Evolutionary conservation across 352 stramenopile species (phyloP).

Genomic region (Halophytophthora polymorphica): DNA sequence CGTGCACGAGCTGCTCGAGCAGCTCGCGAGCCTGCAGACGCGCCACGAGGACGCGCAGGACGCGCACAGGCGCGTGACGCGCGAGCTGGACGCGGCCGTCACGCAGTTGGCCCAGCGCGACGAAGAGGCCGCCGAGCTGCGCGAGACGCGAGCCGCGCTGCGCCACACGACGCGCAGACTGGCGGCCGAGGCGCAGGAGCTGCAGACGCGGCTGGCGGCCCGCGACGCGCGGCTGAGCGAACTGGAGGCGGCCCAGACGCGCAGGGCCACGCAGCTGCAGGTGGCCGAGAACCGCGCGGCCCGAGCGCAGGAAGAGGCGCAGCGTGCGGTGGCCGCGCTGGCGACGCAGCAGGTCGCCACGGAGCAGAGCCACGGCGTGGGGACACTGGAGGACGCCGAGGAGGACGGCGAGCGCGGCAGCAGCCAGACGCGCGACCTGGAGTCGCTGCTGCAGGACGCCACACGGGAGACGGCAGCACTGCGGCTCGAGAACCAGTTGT

Average conservation of each 20-base stretch:
- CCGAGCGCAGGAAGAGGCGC: slow-evolving; percentile 23
- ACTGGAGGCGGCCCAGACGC: slow-evolving; percentile 21
- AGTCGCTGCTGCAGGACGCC: slow-evolving; percentile 38
- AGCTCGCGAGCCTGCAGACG: slow-evolving; percentile 25
- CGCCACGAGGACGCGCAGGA: slow-evolving; percentile 13
- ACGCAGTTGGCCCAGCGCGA: slow-evolving; percentile 17
- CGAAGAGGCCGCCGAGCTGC: slow-evolving; percentile 20
- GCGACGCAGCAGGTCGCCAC: slow-evolving; percentile 8
- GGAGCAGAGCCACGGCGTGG: neutral
- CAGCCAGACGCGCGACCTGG: slow-evolving; percentile 16
- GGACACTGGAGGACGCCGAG: slow-evolving; percentile 11
- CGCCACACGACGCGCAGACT: slow-evolving; percentile 15
- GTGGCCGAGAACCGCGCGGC: slow-evolving; percentile 28
- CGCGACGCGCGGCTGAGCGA: slow-evolving; percentile 17
- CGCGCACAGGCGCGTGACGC: slow-evolving; percentile 10
- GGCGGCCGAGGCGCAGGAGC: slow-evolving; percentile 19
- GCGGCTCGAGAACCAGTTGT: slow-evolving; percentile 34
- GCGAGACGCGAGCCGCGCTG: slow-evolving; percentile 23
- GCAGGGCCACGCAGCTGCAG: slow-evolving; percentile 29
- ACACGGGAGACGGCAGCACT: slow-evolving; percentile 25
- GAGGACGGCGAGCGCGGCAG: slow-evolving; percentile 2
- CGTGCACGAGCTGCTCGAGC: slow-evolving; percentile 16
- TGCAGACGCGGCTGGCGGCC: slow-evolving; percentile 13
- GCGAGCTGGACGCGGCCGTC: slow-evolving; percentile 18
- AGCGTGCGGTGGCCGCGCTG: slow-evolving; percentile 22